Conservation (phyloP, 148 eudicot species). For the Silene latifolia region DNA sequence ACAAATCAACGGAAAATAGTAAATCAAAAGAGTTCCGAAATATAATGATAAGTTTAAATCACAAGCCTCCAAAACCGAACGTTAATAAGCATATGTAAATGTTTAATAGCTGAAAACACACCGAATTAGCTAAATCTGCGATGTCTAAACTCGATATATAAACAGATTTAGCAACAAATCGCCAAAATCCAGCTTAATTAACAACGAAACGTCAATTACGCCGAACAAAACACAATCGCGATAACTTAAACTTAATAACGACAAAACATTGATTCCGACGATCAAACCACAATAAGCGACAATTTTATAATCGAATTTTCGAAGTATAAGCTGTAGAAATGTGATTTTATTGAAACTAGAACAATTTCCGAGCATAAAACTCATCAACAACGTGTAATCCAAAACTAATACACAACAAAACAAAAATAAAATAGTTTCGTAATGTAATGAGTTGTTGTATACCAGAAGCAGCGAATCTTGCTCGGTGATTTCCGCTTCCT, state of each 20-base stretch:
- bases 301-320: neutral
- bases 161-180: neutral
- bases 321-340: neutral
- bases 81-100: no score
- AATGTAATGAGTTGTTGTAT: neutral
- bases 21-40: no score
- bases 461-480: slow-evolving; percentile 90
- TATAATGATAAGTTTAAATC: no score
- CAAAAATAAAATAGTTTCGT: neutral
- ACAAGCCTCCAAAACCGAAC: no score
- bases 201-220: neutral
- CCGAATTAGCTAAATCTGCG: no score
- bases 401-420: neutral
- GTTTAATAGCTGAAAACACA: no score
- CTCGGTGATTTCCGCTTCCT: slow-evolving; percentile 88
- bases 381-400: neutral
- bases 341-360: neutral
- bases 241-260: no score
- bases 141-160: neutral
- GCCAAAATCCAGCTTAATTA: neutral
- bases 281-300: no score
- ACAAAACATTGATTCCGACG: no score
- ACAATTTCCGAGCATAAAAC: neutral
- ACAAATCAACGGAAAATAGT: no score
- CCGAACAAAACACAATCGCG: neutral